Evolutionary conservation across 2,329 filamentous ascomycete species (phyloP).

Genomic region (Aspergillus unguis): DNA sequence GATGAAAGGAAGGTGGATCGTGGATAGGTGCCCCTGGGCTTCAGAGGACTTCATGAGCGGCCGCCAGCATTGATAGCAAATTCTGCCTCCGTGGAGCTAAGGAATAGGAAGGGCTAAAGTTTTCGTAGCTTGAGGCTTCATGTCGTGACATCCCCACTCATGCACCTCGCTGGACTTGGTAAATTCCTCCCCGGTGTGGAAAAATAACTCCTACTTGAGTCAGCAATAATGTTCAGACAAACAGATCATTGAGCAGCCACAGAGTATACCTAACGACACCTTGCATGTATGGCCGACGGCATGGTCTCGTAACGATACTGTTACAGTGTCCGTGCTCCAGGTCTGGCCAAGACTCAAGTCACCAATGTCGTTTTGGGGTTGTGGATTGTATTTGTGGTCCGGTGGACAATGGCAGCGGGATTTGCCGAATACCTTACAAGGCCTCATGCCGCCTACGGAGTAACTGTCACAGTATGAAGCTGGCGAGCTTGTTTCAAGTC

Average conservation of each 20-base stretch:
- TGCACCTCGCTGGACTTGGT: conserved; percentile 6
- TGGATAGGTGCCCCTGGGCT: not conserved
- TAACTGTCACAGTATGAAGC: not conserved
- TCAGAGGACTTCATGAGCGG: not conserved
- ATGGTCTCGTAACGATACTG: not conserved
- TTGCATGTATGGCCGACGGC: not conserved
- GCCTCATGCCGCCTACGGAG: not conserved
- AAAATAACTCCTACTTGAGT: not conserved
- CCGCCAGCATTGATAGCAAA: not conserved
- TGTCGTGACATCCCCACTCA: not conserved
- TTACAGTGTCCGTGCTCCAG: not conserved
- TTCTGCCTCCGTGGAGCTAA: too few relatives aligned
- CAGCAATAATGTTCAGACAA: not conserved
- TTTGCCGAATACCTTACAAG: conserved; percentile 3
- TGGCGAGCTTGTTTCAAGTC: not conserved
- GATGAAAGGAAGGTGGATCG: not conserved
- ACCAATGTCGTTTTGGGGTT: too few relatives aligned
- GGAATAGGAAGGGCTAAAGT: too few relatives aligned
- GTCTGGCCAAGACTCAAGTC: not conserved
- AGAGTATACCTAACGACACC: not conserved
- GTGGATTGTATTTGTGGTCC: too few relatives aligned
- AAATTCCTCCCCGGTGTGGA: not conserved
- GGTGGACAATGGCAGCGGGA: conserved; percentile 1
- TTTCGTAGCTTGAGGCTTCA: too few relatives aligned
- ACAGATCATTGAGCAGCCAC: conserved; percentile 5